A percentile compares a stretch with the other conserved stretches of the same genome.
Evolutionary conservation across 768 basidiomycete species (phyloP).

Genomic region (Nidularia pulvinata): DNA sequence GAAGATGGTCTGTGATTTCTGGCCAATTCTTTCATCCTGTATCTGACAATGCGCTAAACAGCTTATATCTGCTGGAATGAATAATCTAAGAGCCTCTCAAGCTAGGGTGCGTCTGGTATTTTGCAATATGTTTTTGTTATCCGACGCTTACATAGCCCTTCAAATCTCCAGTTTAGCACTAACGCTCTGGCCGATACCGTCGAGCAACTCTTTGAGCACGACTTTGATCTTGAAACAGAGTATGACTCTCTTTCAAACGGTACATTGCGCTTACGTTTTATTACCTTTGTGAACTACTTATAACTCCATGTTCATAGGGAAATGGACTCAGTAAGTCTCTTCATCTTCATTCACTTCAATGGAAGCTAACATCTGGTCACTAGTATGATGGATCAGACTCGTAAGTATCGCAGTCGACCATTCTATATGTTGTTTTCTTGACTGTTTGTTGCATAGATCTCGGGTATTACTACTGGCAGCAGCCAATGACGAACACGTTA

Average conservation of each 20-base stretch:
- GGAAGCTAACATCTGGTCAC: neutral
- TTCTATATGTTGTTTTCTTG: neutral
- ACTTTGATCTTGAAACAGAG: slow-evolving; percentile 57
- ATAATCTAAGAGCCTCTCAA: slow-evolving; percentile 64
- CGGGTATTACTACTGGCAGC: slow-evolving; percentile 72
- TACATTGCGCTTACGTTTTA: slow-evolving; percentile 4
- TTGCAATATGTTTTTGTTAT: too few relatives aligned
- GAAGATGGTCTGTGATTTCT: slow-evolving; percentile 33
- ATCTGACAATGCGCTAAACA: slow-evolving; percentile 2
- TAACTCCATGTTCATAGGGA: slow-evolving; percentile 27
- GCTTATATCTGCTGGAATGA: slow-evolving; percentile 57
- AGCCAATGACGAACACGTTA: slow-evolving; percentile 63
- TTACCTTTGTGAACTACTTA: neutral
- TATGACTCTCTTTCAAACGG: slow-evolving; percentile 62
- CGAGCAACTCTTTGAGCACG: slow-evolving; percentile 55
- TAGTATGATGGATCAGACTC: slow-evolving; percentile 77
- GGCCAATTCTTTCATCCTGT: neutral
- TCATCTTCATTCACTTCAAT: neutral
- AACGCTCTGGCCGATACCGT: slow-evolving; percentile 58
- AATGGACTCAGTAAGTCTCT: slow-evolving; percentile 62
- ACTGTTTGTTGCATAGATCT: slow-evolving; percentile 29
- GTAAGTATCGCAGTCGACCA: slow-evolving; percentile 16
- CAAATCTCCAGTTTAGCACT: slow-evolving; percentile 38
- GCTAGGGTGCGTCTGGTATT: slow-evolving; percentile 33
- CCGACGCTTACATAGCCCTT: too few relatives aligned